Conservation (phyloP, 768 basidiomycete species). For the Boletus speciosus region DNA sequence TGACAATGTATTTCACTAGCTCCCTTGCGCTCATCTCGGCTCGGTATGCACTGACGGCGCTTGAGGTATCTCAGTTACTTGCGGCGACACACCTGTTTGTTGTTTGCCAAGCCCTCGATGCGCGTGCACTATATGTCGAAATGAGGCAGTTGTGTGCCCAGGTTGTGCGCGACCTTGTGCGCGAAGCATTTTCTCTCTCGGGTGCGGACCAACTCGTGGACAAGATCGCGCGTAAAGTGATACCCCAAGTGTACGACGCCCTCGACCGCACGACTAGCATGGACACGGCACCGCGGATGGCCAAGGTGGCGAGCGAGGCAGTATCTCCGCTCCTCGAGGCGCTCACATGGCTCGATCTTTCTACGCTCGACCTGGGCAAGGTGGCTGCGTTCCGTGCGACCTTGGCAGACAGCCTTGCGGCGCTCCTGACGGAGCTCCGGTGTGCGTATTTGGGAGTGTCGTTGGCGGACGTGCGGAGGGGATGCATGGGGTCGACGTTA, state of each 20-base stretch:
- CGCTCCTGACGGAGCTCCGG: slow-evolving; percentile 25
- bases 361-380: slow-evolving; percentile 18
- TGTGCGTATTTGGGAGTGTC: slow-evolving; percentile 30
- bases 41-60: slow-evolving; percentile 71
- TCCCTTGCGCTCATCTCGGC: slow-evolving; percentile 83
- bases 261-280: slow-evolving; percentile 68
- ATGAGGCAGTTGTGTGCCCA: slow-evolving; percentile 39
- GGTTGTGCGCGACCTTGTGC: slow-evolving; percentile 19
- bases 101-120: slow-evolving; percentile 79
- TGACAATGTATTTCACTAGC: slow-evolving; percentile 34
- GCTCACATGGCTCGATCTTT: slow-evolving; percentile 11
- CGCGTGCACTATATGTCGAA: slow-evolving; percentile 70
- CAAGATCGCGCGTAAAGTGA: slow-evolving; percentile 31
- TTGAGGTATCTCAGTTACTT: slow-evolving; percentile 74
- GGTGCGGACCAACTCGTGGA: slow-evolving; percentile 13
- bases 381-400: slow-evolving; percentile 23
- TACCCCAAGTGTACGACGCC: slow-evolving; percentile 40
- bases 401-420: slow-evolving; percentile 13
- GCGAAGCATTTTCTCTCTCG: slow-evolving; percentile 12
- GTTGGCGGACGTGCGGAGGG: slow-evolving; percentile 18
- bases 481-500: slow-evolving; percentile 5
- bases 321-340: slow-evolving; percentile 60
- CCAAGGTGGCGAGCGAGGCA: slow-evolving; percentile 60
- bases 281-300: slow-evolving; percentile 70
- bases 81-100: slow-evolving; percentile 74